phyloP scores from a whole-genome alignment of 208 protist genomes.

The Paratrypanosoma confusum region DNA sequence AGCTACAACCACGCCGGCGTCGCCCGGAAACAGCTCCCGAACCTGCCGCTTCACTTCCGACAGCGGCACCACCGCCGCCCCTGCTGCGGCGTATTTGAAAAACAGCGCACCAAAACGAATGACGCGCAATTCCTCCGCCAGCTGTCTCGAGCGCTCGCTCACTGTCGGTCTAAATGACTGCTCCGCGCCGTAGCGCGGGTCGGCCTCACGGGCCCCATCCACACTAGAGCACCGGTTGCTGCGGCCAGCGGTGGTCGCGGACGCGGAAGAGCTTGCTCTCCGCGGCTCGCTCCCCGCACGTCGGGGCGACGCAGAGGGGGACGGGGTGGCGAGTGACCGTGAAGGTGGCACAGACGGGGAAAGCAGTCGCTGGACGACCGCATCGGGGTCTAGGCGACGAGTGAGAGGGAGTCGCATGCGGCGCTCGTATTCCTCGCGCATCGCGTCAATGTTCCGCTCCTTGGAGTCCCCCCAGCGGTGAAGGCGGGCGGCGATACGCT shows the following conservation, averaged over 20 bases:
- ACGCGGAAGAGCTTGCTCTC: background rate
- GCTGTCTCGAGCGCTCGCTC: background rate
- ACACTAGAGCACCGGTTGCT: too few relatives aligned
- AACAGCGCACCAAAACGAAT: constrained; percentile 74
- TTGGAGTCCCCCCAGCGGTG: constrained; percentile 34
- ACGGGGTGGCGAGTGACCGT: background rate
- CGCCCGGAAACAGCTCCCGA: constrained; percentile 39
- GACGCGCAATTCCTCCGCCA: constrained; percentile 20
- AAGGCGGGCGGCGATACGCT: constrained; percentile 35
- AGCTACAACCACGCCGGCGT: constrained; percentile 40
- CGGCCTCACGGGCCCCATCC: too few relatives aligned
- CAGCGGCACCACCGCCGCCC: constrained; percentile 17
- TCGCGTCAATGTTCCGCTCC: constrained; percentile 13
- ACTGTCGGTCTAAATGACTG: too few relatives aligned
- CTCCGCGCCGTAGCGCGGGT: too few relatives aligned
- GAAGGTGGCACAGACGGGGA: too few relatives aligned
- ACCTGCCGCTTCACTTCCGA: constrained; percentile 39
- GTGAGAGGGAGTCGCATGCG: too few relatives aligned
- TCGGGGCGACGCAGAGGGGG: background rate
- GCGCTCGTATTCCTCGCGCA: constrained; percentile 17
- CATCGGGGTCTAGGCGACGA: too few relatives aligned
- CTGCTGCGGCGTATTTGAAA: constrained; percentile 54
- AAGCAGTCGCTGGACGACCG: too few relatives aligned
- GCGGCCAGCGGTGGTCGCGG: background rate
- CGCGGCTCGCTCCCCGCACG: constrained; percentile 1